Evolutionary conservation across 495 filamentous ascomycete species (phyloP).

Genomic region (Tuber borchii): DNA sequence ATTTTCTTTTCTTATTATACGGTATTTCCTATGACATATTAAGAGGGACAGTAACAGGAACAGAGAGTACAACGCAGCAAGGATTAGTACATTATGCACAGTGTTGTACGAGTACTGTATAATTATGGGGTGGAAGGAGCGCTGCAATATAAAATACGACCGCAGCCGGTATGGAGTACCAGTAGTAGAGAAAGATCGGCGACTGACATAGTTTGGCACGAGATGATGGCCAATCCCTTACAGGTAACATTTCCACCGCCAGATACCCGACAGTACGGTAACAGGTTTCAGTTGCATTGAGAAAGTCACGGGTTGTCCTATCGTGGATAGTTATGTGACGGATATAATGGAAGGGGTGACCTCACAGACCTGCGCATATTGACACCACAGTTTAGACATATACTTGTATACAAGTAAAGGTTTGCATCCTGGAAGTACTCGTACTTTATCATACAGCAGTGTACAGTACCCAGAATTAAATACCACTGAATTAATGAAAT

Average conservation of each 20-base stretch:
- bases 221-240: not conserved
- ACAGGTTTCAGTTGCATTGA: not conserved
- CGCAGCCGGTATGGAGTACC: too few species aligned
- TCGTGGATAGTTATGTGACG: not conserved
- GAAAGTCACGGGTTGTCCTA: not conserved
- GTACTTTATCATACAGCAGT: too few species aligned
- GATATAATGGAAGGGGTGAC: not conserved
- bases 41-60: not conserved
- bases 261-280: not conserved
- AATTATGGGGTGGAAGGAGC: not conserved
- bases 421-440: not conserved
- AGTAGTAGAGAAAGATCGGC: too few species aligned
- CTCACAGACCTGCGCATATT: not conserved
- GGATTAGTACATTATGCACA: not conserved
- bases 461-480: not conserved
- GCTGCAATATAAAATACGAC: not conserved
- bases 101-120: not conserved
- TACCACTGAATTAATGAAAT: not conserved
- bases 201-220: not conserved
- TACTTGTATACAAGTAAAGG: not conserved
- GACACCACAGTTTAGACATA: not conserved
- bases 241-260: too few species aligned
- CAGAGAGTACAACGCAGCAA: not conserved
- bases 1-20: too few species aligned
- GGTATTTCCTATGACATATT: too few species aligned